phyloP scores from a whole-genome alignment of 2,329 filamentous ascomycete species.

The Emergomyces orientalis region DNA sequence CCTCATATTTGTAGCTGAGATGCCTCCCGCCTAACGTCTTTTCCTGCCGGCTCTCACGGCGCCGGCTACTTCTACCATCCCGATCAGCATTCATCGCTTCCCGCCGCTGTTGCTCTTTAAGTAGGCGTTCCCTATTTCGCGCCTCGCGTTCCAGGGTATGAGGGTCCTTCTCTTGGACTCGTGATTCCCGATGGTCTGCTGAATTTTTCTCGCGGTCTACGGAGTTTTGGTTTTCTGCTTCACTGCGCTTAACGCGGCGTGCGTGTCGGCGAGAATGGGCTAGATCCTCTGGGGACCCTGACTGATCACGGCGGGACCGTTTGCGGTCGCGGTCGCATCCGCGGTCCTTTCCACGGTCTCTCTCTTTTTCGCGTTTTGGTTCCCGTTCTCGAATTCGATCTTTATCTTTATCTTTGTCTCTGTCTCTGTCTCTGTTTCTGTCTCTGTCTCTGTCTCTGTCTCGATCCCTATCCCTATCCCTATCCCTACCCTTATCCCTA shows the following conservation, averaged over 20 bases:
- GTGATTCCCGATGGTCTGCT: slow-evolving; percentile 9
- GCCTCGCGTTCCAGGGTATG: slow-evolving; percentile 65
- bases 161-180: slow-evolving; percentile 49
- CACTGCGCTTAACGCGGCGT: slow-evolving; percentile 30
- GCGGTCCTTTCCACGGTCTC: slow-evolving; percentile 33
- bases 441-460: slow-evolving; percentile 20
- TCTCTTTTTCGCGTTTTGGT: slow-evolving; percentile 29
- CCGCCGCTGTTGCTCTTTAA: slow-evolving; percentile 57
- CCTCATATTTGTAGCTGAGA: slow-evolving; percentile 43
- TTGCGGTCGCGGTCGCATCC: slow-evolving; percentile 30
- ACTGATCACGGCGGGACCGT: slow-evolving; percentile 34
- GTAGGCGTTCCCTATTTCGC: slow-evolving; percentile 51
- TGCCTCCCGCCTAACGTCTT: slow-evolving; percentile 27
- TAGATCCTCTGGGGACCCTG: slow-evolving; percentile 24
- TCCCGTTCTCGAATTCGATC: slow-evolving; percentile 44
- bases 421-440: slow-evolving; percentile 21
- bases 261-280: slow-evolving; percentile 28
- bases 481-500: no score
- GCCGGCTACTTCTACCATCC: slow-evolving; percentile 24
- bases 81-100: slow-evolving; percentile 41
- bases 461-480: slow-evolving; percentile 19
- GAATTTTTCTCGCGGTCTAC: slow-evolving; percentile 6
- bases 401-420: slow-evolving; percentile 32
- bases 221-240: slow-evolving; percentile 14
- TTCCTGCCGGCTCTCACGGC: slow-evolving; percentile 28